Percentiles rank a stretch among this genome's conserved stretches.
Conservation (phyloP, 2,329 filamentous ascomycete genomes). For the Fusarium sp. region DNA sequence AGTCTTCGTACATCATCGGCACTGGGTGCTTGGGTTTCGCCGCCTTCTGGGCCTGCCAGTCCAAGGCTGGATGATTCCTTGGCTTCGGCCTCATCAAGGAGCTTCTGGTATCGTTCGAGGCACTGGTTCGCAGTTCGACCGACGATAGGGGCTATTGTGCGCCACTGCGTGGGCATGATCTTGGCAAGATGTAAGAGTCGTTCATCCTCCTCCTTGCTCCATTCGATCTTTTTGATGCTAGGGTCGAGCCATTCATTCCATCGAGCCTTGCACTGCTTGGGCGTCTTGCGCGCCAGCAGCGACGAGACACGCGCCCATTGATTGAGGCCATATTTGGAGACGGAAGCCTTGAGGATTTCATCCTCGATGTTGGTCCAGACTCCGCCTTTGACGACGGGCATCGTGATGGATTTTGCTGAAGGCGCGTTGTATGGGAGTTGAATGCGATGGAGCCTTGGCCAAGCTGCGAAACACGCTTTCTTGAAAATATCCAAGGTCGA, state of each 20-base stretch:
- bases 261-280: slow-evolving; percentile 98
- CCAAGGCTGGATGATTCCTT: slow-evolving; percentile 86
- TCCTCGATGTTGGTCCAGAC: slow-evolving; percentile 86
- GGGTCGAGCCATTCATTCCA: slow-evolving; percentile 99
- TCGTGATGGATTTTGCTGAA: slow-evolving; percentile 53
- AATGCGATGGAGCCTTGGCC: slow-evolving; percentile 38
- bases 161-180: slow-evolving; percentile 99
- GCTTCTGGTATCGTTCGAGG: slow-evolving; percentile 94
- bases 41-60: slow-evolving; percentile 86
- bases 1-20: slow-evolving; percentile 92
- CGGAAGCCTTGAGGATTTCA: slow-evolving; percentile 95
- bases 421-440: slow-evolving; percentile 34
- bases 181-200: slow-evolving; percentile 96
- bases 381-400: slow-evolving; percentile 80
- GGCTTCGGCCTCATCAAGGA: slow-evolving; percentile 95
- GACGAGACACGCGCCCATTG: slow-evolving; percentile 99
- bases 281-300: slow-evolving; percentile 94
- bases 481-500: slow-evolving; percentile 49
- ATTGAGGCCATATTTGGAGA: slow-evolving; percentile 94
- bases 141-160: slow-evolving; percentile 96
- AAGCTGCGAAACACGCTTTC: slow-evolving; percentile 44
- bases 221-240: slow-evolving; percentile 98
- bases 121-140: slow-evolving; percentile 97
- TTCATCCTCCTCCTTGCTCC: slow-evolving; percentile 98
- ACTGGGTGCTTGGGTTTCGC: slow-evolving; percentile 86